Conservation (phyloP, 1,139 yeast species). For the Geotrichum aggregatum region DNA sequence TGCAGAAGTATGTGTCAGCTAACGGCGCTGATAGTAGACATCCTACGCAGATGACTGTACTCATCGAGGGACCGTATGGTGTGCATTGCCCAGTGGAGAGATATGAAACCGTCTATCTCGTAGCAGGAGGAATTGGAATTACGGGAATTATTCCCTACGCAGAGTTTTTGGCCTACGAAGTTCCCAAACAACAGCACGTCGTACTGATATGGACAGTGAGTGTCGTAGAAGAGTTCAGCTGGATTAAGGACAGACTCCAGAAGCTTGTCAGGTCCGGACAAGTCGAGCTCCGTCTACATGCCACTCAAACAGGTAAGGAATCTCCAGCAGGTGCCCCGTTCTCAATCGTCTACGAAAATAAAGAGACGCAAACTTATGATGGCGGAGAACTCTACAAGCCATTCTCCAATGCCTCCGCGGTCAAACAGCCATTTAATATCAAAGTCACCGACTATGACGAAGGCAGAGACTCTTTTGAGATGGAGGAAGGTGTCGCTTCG, state of each 20-base stretch:
- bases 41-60: constrained; percentile 37
- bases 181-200: constrained; percentile 24
- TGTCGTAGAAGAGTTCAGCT: constrained; percentile 27
- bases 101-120: constrained; percentile 51
- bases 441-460: not conserved
- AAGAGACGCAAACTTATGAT: constrained; percentile 6
- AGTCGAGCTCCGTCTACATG: constrained; percentile 31
- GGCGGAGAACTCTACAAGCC: not conserved
- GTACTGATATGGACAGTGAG: constrained; percentile 34
- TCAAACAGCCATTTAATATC: not conserved
- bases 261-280: constrained; percentile 24
- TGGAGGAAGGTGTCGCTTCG: not conserved
- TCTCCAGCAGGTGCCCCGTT: not conserved
- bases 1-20: constrained; percentile 19
- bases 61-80: constrained; percentile 67
- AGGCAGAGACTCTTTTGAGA: not conserved
- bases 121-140: constrained; percentile 75
- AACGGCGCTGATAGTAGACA: constrained; percentile 26
- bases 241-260: constrained; percentile 32
- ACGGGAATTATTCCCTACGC: constrained; percentile 50
- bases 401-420: not conserved
- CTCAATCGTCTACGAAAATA: constrained; percentile 7
- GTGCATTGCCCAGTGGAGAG: constrained; percentile 49
- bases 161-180: constrained; percentile 28
- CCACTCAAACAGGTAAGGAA: constrained; percentile 15